Evolutionary conservation across 345 rosid species (phyloP).

Genomic region (Sonneratia caseolaris): DNA sequence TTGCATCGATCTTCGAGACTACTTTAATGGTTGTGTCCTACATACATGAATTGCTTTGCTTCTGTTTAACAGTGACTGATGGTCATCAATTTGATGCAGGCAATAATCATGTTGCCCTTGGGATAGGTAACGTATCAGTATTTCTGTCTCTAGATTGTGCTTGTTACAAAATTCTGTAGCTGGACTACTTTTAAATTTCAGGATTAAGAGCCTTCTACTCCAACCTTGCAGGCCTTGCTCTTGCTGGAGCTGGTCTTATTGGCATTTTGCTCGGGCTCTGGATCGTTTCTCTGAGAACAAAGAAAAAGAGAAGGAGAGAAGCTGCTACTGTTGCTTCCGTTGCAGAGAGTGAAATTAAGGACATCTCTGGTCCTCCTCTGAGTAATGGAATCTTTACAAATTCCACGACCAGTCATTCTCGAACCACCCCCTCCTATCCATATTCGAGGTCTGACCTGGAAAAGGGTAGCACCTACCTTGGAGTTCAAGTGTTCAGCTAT

Average conservation of each 20-base stretch:
- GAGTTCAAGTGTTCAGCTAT: slow-evolving; percentile 60
- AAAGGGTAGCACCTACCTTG: slow-evolving; percentile 52
- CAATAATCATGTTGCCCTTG: background rate
- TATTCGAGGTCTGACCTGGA: slow-evolving; percentile 31
- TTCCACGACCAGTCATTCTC: slow-evolving; percentile 33
- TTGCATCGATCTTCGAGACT: too few species aligned
- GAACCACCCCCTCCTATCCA: slow-evolving; percentile 33
- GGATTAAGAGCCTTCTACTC: slow-evolving; percentile 5
- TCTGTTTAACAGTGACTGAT: slow-evolving; percentile 10
- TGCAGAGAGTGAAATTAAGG: slow-evolving; percentile 26
- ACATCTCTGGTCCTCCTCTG: slow-evolving; percentile 27
- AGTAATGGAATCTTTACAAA: slow-evolving; percentile 28
- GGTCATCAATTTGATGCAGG: slow-evolving; percentile 12
- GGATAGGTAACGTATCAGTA: slow-evolving; percentile 19
- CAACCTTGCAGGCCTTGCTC: slow-evolving; percentile 24
- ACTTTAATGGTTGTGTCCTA: background rate
- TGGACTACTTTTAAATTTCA: background rate
- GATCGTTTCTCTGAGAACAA: slow-evolving; percentile 13
- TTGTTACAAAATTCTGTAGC: background rate
- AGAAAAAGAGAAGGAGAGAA: slow-evolving; percentile 21
- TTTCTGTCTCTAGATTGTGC: background rate
- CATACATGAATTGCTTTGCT: background rate
- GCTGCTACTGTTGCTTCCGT: slow-evolving; percentile 6
- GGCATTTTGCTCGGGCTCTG: slow-evolving; percentile 14
- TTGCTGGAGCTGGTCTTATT: slow-evolving; percentile 18